Evolutionary conservation across 345 rosid species (phyloP), one percentile per base, ranked within the genome.

Genomic region (Psidium friedrichsthalianum): DNA sequence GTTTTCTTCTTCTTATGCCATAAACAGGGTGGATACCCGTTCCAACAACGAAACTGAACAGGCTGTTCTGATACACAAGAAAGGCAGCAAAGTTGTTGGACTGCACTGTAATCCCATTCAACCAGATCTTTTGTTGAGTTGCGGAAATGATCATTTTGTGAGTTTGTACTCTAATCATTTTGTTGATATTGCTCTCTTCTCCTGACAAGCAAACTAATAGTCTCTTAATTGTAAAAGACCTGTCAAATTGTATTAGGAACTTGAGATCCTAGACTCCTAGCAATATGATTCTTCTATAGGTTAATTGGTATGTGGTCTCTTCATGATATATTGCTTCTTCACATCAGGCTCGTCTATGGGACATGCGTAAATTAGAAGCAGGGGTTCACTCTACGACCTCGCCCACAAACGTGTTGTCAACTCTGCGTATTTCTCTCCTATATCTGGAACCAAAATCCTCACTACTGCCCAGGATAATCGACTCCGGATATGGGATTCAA

Each of bases 121-220:
- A 57, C 98, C 98, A 2, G 98, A 94, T 89, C 94, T 96, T 89
- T 90, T 96, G 56, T 89, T 97, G 87, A 97, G 98, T 84, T 96
- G 98, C 87, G 99, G 99, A 85, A 97, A 97, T 64, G 99, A 97
- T 92, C 98, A 96, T 91, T 95, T 91, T 90, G 99, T 97, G 91
- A 94, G 99, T 85, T 87, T 11, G 20, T 69, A 36, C 80, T 69
- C 13, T 14, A 47, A n/a, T n/a, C 42, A 20, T 54, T 51, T 52
- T 61, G 55, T 84, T 47, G 44, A 49, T 22, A n/a, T 40, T 57
- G 47, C 80, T 83, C 1, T 49, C 85, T 58, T 84, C 44, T 58
- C 81, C 54, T 84, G 13, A 12, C 47, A 85, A 53, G n/a, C 78
- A 18, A 36, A 32, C 24, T 32, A 5, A 24, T 36, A 1, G 21